Conservation (phyloP, 805 yeast species). For the Candida insectalens region DNA sequence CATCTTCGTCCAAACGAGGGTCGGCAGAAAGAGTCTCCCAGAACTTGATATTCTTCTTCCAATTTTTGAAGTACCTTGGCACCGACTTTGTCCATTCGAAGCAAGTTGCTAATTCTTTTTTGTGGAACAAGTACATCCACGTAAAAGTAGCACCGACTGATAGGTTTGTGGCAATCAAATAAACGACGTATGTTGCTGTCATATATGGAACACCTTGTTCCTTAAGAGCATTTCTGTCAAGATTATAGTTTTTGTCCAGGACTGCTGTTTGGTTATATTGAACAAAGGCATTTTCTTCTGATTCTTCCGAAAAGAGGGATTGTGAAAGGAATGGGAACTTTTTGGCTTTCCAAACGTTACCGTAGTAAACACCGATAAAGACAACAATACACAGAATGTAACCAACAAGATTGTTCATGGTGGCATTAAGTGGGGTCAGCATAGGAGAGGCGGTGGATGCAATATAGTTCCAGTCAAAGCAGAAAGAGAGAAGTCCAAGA, state of each 20-base stretch:
- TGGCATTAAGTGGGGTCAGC: conserved; percentile 20
- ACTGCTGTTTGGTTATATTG: conserved; percentile 23
- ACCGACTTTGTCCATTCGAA: conserved; percentile 15
- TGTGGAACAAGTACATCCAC: conserved; percentile 22
- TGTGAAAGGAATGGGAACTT: conserved; percentile 27
- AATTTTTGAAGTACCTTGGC: conserved; percentile 20
- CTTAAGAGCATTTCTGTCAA: conserved; percentile 16
- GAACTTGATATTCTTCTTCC: conserved; percentile 35
- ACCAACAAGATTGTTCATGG: conserved; percentile 20
- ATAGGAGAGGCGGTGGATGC: conserved; percentile 20
- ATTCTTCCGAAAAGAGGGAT: conserved; percentile 18
- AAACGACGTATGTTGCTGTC: conserved; percentile 22
- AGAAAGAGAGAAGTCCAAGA: conserved; percentile 19
- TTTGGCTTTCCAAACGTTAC: conserved; percentile 24
- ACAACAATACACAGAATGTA: conserved; percentile 19
- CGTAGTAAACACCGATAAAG: conserved; percentile 22
- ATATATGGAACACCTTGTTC: conserved; percentile 22
- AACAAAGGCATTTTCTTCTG: conserved; percentile 13
- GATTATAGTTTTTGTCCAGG: conserved; percentile 13
- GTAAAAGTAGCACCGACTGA: conserved; percentile 25
- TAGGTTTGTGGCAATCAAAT: conserved; percentile 22
- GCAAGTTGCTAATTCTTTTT: conserved; percentile 16
- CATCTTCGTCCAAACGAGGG: conserved; percentile 13
- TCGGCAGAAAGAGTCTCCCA: conserved; percentile 28
- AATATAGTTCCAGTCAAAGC: conserved; percentile 25